These are phyloP conservation scores for Penicillium sp. DNA, from an alignment of 2,329 filamentous ascomycete genomes.

Conservation along the genomic window DNA sequence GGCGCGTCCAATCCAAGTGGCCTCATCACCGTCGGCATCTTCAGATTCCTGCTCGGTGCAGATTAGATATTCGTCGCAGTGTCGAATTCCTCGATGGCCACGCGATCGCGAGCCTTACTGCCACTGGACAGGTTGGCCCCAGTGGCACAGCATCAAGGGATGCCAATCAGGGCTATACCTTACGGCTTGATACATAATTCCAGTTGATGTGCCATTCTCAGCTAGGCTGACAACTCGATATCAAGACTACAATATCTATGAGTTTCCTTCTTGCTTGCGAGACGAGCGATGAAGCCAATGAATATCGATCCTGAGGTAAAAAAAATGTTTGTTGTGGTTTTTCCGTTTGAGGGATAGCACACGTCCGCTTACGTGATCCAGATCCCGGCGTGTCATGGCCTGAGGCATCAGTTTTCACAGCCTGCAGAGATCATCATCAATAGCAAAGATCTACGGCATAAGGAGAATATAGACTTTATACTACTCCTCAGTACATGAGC, in stretches of 20 bases:
- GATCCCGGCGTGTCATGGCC: conserved; percentile 3
- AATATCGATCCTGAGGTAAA: no score
- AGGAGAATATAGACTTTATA: background rate
- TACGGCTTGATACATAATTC: no score
- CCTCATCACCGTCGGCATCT: background rate
- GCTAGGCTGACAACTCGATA: no score
- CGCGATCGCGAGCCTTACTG: conserved; percentile 10
- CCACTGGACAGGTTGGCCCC: conserved; percentile 7
- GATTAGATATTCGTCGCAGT: no score
- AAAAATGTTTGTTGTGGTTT: conserved; percentile 34
- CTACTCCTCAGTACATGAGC: no score
- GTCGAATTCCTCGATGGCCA: conserved; percentile 15
- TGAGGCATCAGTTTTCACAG: conserved; percentile 14
- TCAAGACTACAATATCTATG: no score
- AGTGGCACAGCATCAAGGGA: conserved; percentile 18
- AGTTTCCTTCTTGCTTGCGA: no score
- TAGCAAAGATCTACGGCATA: background rate
- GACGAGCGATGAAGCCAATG: no score
- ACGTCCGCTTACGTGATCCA: conserved; percentile 6
- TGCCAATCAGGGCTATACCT: conserved; percentile 4
- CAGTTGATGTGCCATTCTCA: no score
- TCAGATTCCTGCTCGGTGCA: no score
- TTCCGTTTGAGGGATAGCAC: conserved; percentile 19
- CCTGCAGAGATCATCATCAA: no score
- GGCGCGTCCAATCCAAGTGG: conserved; percentile 2